These are phyloP conservation scores for Lineolata rhizophorae DNA, from an alignment of 495 filamentous ascomycete genomes.

Conservation along the genomic window DNA sequence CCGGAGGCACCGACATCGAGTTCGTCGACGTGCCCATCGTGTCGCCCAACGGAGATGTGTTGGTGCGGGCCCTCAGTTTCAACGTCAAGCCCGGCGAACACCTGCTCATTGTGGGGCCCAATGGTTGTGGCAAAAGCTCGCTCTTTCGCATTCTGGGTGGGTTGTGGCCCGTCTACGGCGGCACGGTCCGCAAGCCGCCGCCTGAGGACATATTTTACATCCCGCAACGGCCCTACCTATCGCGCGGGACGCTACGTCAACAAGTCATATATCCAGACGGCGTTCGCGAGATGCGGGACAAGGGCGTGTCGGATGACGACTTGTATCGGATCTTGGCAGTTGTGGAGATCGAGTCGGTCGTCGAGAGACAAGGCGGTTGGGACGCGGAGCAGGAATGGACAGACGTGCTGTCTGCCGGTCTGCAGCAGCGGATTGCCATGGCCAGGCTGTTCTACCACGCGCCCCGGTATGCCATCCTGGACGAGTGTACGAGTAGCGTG, in stretches of 20 bases:
- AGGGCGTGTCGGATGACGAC: conserved; percentile 65
- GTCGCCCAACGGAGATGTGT: conserved; percentile 83
- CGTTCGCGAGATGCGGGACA: conserved; percentile 65
- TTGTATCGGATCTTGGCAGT: conserved; percentile 52
- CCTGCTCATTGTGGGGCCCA: conserved; percentile 84
- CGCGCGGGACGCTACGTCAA: conserved; percentile 68
- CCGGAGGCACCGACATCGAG: conserved; percentile 61
- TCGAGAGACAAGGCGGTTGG: conserved; percentile 66
- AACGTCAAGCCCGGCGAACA: conserved; percentile 68
- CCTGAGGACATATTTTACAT: conserved; percentile 94
- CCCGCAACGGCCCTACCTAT: conserved; percentile 85
- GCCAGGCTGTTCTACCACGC: conserved; percentile 88
- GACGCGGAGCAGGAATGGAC: conserved; percentile 95
- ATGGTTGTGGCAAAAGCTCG: conserved; percentile 90
- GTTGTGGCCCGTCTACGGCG: conserved; percentile 97
- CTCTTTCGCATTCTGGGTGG: conserved; percentile 92
- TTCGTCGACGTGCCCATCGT: conserved; percentile 92
- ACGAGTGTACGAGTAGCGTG: conserved; percentile 87
- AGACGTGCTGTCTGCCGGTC: conserved; percentile 66
- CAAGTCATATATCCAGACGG: conserved; percentile 93
- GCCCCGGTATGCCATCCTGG: conserved; percentile 80
- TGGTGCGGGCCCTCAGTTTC: conserved; percentile 70
- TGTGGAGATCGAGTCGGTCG: conserved; percentile 65
- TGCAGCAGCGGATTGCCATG: conserved; percentile 97
- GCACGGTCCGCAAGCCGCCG: conserved; percentile 70